Evolutionary conservation across 306 rosid species (phyloP), one percentile per base, ranked within the genome.

Genomic region (Prunus salicina): DNA sequence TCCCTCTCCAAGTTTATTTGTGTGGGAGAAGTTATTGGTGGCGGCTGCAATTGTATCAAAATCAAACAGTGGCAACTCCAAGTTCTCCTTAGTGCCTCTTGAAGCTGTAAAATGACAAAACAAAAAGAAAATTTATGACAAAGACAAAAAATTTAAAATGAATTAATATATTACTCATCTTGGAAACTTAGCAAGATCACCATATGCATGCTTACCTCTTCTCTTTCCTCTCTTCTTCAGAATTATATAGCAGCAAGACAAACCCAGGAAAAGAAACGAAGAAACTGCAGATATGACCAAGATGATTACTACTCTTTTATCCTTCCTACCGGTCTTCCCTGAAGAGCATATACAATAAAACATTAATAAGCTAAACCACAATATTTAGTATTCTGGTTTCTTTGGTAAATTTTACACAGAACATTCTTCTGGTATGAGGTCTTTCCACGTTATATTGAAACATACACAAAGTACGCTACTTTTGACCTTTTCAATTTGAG

Each of bases 1-100:
- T 19, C 93, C 87, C 51, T 84, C 80, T 22, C 91, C 91, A 16
- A 89, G 68, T 69, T 81, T 85, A 68, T 89, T 83, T 50, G 20
- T 52, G 28, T 12, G 3, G 55, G 87, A 85, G 62, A 89, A 89
- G 64, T 82, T 14, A 66, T 65, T 25, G 4, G 93, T 85, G 41
- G 91, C 88, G 20, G 73, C 47, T 58, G 75, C 82, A 71, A 81
- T 69, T 69, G 83, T 81, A 57, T 83, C 64, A 66, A 84, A 79
- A 67, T 83, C 86, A 71, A 76, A 86, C 43, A 72, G 75, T 63
- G 89, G 93, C 58, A 89, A 70, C 67, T 89, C 89, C 53, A 82
- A 50, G 12, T 45, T 78, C 68, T 81, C 83, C 52, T 19, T 74
- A 71, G n/a, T 34, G 71, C 18, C 70, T 70, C 70, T 63, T 76